phyloP scores from a whole-genome alignment of 176 grass and related monocot genomes.

The Ampelocalamus luodianensis region DNA sequence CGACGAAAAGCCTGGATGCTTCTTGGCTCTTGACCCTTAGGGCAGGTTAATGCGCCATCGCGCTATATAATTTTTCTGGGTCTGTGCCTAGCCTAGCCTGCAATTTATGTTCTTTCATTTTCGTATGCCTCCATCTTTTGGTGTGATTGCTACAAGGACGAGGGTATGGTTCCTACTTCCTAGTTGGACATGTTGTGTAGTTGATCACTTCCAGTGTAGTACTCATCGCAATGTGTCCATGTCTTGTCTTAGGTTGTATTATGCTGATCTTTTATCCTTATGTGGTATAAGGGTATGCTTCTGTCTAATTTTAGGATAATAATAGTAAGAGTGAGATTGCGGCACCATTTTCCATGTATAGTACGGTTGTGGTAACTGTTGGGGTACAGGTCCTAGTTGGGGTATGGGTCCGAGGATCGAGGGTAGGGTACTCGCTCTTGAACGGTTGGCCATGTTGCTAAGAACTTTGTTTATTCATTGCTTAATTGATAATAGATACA shows the following conservation, averaged over 20 bases:
- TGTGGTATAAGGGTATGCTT: not conserved
- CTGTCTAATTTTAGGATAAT: not conserved
- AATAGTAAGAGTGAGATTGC: not conserved
- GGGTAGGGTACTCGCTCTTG: too few relatives aligned
- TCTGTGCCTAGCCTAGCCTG: not conserved
- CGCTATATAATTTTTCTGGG: not conserved
- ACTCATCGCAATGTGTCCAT: not conserved
- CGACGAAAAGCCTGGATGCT: conserved; percentile 5
- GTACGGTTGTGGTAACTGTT: too few relatives aligned
- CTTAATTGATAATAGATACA: too few relatives aligned
- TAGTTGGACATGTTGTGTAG: not conserved
- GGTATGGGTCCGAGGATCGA: too few relatives aligned
- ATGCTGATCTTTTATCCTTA: not conserved
- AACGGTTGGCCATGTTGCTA: too few relatives aligned
- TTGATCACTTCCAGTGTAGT: not conserved
- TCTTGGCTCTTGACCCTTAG: not conserved
- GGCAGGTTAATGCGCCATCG: not conserved
- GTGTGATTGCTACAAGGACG: not conserved
- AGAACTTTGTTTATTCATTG: too few relatives aligned
- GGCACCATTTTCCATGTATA: not conserved
- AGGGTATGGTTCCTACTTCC: not conserved
- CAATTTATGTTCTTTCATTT: not conserved
- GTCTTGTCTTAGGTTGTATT: not conserved
- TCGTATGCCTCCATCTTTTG: too few relatives aligned
- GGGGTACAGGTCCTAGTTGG: too few relatives aligned